phyloP scores from a whole-genome alignment of 2,329 filamentous ascomycete species.

The Berkeleyomyces rouxiae region DNA sequence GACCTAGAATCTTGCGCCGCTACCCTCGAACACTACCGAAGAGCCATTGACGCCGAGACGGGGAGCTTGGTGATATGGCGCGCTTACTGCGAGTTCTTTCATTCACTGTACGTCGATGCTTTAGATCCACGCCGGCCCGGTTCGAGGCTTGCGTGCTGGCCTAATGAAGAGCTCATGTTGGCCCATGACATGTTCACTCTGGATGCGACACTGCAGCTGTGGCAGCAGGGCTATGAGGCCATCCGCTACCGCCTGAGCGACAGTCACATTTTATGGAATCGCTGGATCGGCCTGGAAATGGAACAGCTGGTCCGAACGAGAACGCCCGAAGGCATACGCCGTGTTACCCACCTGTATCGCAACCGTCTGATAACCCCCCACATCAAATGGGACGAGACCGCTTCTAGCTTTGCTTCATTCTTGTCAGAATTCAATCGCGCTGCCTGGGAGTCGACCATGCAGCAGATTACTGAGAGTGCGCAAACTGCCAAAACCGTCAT shows the following conservation, averaged over 20 bases:
- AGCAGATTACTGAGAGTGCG: constrained; percentile 45
- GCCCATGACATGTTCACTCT: constrained; percentile 58
- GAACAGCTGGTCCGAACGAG: constrained; percentile 44
- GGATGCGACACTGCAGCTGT: constrained; percentile 47
- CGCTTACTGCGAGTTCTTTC: constrained; percentile 63
- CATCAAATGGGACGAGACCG: constrained; percentile 56
- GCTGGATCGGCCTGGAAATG: constrained; percentile 56
- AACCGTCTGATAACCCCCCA: constrained; percentile 59
- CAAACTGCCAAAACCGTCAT: constrained; percentile 47
- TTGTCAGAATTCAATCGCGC: constrained; percentile 51
- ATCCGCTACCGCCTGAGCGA: constrained; percentile 60
- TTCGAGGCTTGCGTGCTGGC: constrained; percentile 24
- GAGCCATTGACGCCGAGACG: constrained; percentile 53
- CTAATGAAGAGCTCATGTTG: constrained; percentile 50
- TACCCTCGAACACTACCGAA: constrained; percentile 55
- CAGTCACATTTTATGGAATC: constrained; percentile 65
- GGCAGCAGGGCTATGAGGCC: constrained; percentile 54
- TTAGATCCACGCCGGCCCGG: constrained; percentile 2
- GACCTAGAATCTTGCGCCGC: constrained; percentile 51
- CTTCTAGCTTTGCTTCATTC: constrained; percentile 58
- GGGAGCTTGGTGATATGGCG: constrained; percentile 60
- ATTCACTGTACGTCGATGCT: constrained; percentile 40
- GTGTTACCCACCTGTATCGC: constrained; percentile 52
- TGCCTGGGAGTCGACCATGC: constrained; percentile 62
- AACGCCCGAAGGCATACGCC: constrained; percentile 40